A percentile compares a stretch with the other conserved stretches of the same genome.
Conservation (phyloP, 2,329 filamentous ascomycete species). For the Juglanconis juglandina region DNA sequence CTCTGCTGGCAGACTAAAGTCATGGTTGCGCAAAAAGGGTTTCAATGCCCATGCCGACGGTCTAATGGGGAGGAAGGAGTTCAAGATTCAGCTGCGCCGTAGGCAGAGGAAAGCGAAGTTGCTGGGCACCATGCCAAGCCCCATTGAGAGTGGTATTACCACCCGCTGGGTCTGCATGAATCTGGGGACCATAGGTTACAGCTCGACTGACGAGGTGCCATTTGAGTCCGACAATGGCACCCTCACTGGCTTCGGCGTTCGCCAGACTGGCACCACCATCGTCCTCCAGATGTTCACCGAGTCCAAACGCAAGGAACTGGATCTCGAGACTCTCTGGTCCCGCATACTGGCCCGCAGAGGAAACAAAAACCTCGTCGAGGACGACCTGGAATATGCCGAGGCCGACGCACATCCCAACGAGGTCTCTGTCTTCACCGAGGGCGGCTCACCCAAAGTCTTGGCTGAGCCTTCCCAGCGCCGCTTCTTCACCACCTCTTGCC, state of each 20-base stretch:
- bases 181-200: conserved; percentile 65
- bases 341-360: conserved; percentile 30
- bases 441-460: conserved; percentile 10
- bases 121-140: conserved; percentile 66
- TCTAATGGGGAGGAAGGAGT: conserved; percentile 80
- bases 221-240: conserved; percentile 48
- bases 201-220: conserved; percentile 38
- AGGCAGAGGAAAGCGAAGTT: conserved; percentile 79
- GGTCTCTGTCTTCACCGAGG: conserved; percentile 12
- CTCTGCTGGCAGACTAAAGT: conserved; percentile 81
- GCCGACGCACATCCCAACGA: conserved; percentile 19
- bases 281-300: conserved; percentile 59
- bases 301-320: conserved; percentile 47
- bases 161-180: conserved; percentile 98
- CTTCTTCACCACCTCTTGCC: conserved; percentile 21
- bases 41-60: conserved; percentile 80
- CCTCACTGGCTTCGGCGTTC: conserved; percentile 73
- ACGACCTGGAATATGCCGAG: conserved; percentile 19
- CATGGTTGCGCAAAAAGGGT: conserved; percentile 76
- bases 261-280: conserved; percentile 47
- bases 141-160: conserved; percentile 78
- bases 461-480: conserved; percentile 17
- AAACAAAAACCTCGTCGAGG: conserved; percentile 7
- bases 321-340: conserved; percentile 52
- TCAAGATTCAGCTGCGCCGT: conserved; percentile 80